These are phyloP conservation scores for Hypomyces perniciosus DNA, from an alignment of 2,329 filamentous ascomycete genomes.

Conservation along the genomic window DNA sequence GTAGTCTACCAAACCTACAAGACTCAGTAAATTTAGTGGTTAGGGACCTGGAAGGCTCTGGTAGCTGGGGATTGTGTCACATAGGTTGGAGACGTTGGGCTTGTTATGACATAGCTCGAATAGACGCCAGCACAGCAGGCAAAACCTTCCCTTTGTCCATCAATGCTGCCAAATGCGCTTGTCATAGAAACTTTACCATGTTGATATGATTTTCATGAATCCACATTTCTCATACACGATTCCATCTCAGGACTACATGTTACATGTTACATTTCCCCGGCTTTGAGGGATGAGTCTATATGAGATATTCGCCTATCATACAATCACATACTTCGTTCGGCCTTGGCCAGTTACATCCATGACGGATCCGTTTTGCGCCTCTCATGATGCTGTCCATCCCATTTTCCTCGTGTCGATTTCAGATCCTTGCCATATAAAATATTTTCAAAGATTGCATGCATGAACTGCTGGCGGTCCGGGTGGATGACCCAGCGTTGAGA, in stretches of 20 bases:
- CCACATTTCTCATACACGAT: too few relatives aligned
- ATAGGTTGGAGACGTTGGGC: conserved; percentile 8
- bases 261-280: not conserved
- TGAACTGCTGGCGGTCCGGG: conserved; percentile 36
- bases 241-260: too few relatives aligned
- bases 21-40: conserved; percentile 27
- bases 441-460: conserved; percentile 40
- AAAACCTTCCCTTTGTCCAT: conserved; percentile 21
- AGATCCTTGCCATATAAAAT: conserved; percentile 32
- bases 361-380: conserved; percentile 24
- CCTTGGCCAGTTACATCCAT: conserved; percentile 21
- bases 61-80: conserved; percentile 14
- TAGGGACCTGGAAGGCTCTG: not conserved
- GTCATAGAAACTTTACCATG: too few relatives aligned
- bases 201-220: too few relatives aligned
- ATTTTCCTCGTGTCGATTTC: conserved; percentile 22
- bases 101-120: conserved; percentile 27
- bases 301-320: conserved; percentile 9
- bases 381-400: conserved; percentile 18
- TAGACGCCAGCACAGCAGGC: conserved; percentile 26
- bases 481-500: conserved; percentile 42
- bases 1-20: conserved; percentile 45
- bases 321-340: conserved; percentile 9
- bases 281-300: not conserved
- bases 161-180: not conserved